Percentiles rank a stretch among this genome's conserved stretches.
Conservation (phyloP, 2,329 filamentous ascomycete species). For the Xylaria sp. region DNA sequence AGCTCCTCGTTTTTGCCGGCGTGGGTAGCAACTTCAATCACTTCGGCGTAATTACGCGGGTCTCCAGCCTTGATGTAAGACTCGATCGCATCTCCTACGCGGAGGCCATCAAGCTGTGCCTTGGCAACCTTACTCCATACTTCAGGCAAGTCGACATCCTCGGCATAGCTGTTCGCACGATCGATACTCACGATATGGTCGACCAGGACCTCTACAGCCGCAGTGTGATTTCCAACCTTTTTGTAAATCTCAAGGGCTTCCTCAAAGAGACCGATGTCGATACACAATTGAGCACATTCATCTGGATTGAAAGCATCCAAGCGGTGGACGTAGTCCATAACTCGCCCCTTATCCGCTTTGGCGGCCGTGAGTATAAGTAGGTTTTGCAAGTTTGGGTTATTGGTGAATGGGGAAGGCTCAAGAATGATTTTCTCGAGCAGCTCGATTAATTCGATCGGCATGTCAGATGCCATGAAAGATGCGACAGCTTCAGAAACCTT, state of each 20-base stretch:
- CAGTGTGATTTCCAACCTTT: constrained; percentile 90
- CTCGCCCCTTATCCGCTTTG: constrained; percentile 92
- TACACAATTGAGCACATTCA: constrained; percentile 92
- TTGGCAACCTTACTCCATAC: constrained; percentile 99
- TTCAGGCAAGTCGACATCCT: constrained; percentile 91
- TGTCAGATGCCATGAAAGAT: constrained; percentile 88
- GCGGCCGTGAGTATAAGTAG: constrained; percentile 94
- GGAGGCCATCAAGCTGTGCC: constrained; percentile 94
- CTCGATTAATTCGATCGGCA: constrained; percentile 95
- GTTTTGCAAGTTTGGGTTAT: constrained; percentile 97
- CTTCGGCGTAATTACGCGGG: constrained; percentile 91
- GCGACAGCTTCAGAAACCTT: constrained; percentile 96
- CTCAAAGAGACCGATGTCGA: constrained; percentile 93
- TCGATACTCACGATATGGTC: constrained; percentile 99
- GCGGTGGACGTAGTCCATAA: constrained; percentile 96
- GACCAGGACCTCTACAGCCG: constrained; percentile 90
- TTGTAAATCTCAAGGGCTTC: constrained; percentile 99
- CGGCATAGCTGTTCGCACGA: constrained; percentile 93
- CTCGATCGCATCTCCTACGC: constrained; percentile 90
- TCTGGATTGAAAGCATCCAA: constrained; percentile 90
- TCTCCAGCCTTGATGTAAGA: constrained; percentile 97
- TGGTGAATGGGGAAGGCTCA: constrained; percentile 98
- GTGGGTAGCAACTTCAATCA: constrained; percentile 94
- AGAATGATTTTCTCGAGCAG: constrained; percentile 98
- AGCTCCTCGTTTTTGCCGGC: constrained; percentile 98